These are phyloP conservation scores for Podaxis mareebaensis DNA, from an alignment of 768 basidiomycete genomes.

Conservation along the genomic window DNA sequence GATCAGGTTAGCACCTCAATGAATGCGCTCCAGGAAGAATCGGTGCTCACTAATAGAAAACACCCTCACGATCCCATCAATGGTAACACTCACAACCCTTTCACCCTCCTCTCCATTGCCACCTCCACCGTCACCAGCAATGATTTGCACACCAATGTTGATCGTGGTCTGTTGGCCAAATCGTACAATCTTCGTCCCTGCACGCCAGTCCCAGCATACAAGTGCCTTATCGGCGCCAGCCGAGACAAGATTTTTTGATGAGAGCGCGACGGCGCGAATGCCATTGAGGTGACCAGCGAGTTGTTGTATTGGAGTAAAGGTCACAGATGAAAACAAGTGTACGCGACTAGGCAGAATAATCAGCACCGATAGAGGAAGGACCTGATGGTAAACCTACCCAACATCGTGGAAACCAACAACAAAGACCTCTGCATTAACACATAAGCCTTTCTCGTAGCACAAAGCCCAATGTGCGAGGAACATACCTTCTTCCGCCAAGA, in stretches of 20 bases:
- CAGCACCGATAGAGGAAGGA: neutral
- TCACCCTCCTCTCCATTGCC: constrained; percentile 59
- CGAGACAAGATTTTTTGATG: constrained; percentile 82
- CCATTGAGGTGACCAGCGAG: constrained; percentile 86
- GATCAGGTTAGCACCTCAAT: constrained; percentile 2
- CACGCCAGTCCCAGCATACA: constrained; percentile 91
- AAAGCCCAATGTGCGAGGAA: constrained; percentile 1
- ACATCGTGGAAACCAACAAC: constrained; percentile 93
- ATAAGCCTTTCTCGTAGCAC: constrained; percentile 1
- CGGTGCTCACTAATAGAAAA: constrained; percentile 80
- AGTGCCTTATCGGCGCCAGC: constrained; percentile 74
- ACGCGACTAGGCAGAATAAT: constrained; percentile 57
- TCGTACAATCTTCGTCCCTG: constrained; percentile 84
- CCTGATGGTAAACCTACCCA: constrained; percentile 51
- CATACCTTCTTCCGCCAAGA: constrained; percentile 75
- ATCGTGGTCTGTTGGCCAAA: constrained; percentile 94
- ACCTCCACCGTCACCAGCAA: constrained; percentile 45
- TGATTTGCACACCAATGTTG: constrained; percentile 87
- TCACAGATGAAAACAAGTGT: constrained; percentile 84
- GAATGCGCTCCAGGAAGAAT: neutral
- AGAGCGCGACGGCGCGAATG: constrained; percentile 86
- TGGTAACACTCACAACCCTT: constrained; percentile 86
- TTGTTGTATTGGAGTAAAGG: constrained; percentile 82
- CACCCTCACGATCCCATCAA: constrained; percentile 88
- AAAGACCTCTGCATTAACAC: constrained; percentile 63